Base-by-base conservation (phyloP, 2,329 filamentous ascomycete species). In the Alternaria metachromatica region DNA sequence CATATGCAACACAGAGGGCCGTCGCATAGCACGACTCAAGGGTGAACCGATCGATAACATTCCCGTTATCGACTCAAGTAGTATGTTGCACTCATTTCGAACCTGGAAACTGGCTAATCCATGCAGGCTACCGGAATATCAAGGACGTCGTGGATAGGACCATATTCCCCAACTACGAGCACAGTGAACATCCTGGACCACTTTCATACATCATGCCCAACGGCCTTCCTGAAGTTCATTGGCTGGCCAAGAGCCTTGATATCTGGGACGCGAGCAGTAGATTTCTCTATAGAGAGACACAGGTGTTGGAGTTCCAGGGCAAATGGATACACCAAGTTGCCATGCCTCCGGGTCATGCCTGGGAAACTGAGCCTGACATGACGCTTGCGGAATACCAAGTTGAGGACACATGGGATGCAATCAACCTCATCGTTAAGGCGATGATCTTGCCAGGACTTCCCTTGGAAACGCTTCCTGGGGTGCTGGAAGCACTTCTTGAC, bases 21-120 rank as follows among this genome's bases (percentile, higher is more conserved):
- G 76, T 26, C 71, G 76, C 4, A 73, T 78, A 58, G 71, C 74
- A 55, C 74, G 76, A 30, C 55, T 79, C 4, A 75, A 67, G 51
- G 73, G 76, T 23, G 71, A 73, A 6, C 49, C 65, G 9, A 60
- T 68, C 3, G 73, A 77, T 7, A 57, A 68, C 6, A 12, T 70
- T 6, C 69, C 72, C 4, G 51, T 68, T 28, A 58, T 75, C 15
- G 57, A 65, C 13, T 45, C 63, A 4, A 67, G 64, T 26, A 60
- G 77, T 78, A 71, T 62, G 67, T 58, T 15, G 4, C 5, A 18
- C 6, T 37, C 21, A 4, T 23, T 5, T 46, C 50, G 44, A 49
- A 21, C 12, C 3, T 44, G 33, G 18, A 4, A 11, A 10, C 15
- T 7, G 25, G 26, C 70, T 73, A 53, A 75, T 45, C 5, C 12